A percentile compares a stretch with the other conserved stretches of the same genome.
Evolutionary conservation across 805 yeast genomes (phyloP).

Genomic region (Candida yuanshanica): DNA sequence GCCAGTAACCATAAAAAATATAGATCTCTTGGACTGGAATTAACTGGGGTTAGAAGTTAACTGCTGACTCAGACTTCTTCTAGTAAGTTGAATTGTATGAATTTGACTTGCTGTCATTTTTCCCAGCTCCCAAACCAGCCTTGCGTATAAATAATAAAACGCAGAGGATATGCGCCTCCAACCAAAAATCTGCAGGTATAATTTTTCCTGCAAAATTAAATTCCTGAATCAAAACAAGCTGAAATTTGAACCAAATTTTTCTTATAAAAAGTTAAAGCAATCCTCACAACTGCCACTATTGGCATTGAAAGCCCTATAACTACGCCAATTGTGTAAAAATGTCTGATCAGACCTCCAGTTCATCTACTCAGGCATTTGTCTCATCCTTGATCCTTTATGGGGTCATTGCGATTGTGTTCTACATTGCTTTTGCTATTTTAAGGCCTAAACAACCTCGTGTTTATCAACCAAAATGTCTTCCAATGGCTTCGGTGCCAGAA

Average conservation of each 20-base stretch:
- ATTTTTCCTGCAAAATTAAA: not conserved
- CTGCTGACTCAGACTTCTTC: no score
- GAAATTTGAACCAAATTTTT: conserved; percentile 1
- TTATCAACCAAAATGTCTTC: conserved; percentile 74
- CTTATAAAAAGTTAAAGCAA: not conserved
- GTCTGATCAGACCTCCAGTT: conserved; percentile 21
- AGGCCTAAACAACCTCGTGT: conserved; percentile 63
- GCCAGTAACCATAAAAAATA: no score
- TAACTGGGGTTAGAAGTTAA: no score
- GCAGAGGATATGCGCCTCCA: not conserved
- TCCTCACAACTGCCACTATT: not conserved
- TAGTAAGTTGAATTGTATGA: no score
- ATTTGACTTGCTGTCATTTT: no score
- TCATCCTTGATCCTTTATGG: conserved; percentile 68
- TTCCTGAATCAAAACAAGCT: conserved; percentile 1
- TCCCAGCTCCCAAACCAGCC: not conserved
- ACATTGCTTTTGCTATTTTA: conserved; percentile 55
- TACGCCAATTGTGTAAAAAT: no score
- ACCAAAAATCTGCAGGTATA: not conserved
- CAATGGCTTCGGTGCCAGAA: conserved; percentile 47
- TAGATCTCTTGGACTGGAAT: no score
- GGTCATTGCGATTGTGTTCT: conserved; percentile 47
- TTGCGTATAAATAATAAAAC: no score
- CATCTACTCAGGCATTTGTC: conserved; percentile 76
- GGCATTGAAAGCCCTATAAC: not conserved